Evolutionary conservation across 768 basidiomycete species (phyloP).

Genomic region (Neoboletus subvelutipes): DNA sequence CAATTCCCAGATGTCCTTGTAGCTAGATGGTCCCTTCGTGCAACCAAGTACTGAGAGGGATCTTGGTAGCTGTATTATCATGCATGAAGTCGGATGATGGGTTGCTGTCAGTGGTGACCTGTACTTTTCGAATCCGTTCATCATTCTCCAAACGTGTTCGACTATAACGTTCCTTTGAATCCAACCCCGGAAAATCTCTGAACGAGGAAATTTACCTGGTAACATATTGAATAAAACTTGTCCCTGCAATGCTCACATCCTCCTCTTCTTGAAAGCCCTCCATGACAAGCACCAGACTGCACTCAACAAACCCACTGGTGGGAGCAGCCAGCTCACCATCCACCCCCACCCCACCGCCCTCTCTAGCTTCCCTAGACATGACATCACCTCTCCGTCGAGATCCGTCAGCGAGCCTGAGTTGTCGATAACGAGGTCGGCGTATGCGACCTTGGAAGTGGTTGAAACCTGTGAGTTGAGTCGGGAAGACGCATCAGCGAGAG

Average conservation of each 20-base stretch:
- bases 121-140: not conserved
- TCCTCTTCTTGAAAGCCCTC: constrained; percentile 29
- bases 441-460: constrained; percentile 74
- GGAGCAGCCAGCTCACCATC: constrained; percentile 62
- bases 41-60: no score
- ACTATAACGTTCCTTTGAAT: not conserved
- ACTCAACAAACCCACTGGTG: constrained; percentile 51
- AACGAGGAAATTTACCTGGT: not conserved
- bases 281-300: constrained; percentile 41
- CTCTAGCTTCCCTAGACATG: constrained; percentile 44
- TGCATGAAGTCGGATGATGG: not conserved
- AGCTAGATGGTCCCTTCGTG: no score
- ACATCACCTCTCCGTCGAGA: constrained; percentile 47
- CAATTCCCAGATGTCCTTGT: no score
- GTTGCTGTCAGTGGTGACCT: not conserved
- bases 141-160: not conserved
- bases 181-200: not conserved
- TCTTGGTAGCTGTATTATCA: not conserved
- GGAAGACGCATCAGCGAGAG: constrained; percentile 63
- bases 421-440: constrained; percentile 85
- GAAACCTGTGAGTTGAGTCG: constrained; percentile 81
- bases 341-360: constrained; percentile 55
- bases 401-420: constrained; percentile 79
- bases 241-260: not conserved
- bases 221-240: not conserved